Conservation (phyloP, 1,139 yeast genomes). For the Protomyces pachydermus region DNA sequence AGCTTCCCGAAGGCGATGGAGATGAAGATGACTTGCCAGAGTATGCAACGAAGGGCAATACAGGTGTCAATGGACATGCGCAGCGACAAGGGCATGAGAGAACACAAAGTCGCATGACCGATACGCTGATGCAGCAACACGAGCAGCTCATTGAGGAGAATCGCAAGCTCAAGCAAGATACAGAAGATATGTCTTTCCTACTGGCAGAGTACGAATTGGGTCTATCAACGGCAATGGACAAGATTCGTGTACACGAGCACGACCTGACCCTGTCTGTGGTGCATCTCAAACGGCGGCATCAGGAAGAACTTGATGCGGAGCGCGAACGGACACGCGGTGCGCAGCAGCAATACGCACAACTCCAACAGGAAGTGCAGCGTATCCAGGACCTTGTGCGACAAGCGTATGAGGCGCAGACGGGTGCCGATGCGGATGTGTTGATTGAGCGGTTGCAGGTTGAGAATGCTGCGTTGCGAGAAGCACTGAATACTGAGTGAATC, state of each 20-base stretch:
- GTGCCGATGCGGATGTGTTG: not conserved
- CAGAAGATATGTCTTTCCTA: conserved; percentile 2
- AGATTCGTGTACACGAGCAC: conserved; percentile 11
- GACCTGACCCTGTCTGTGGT: conserved; percentile 4
- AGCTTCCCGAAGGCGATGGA: not conserved
- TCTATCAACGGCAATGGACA: conserved; percentile 8
- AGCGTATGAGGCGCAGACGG: conserved; percentile 9
- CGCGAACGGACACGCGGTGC: not conserved
- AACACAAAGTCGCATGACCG: not conserved
- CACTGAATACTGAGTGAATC: not conserved
- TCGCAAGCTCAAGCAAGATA: not conserved
- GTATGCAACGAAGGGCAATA: not conserved
- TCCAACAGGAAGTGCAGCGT: conserved; percentile 4
- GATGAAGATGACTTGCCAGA: not conserved
- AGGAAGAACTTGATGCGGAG: not conserved
- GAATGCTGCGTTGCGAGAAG: conserved; percentile 1
- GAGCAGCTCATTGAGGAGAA: conserved; percentile 4
- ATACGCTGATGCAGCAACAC: not conserved
- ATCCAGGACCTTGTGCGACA: conserved; percentile 1
- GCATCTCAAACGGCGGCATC: conserved; percentile 6
- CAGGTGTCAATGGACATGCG: not conserved
- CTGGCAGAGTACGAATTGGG: conserved; percentile 19
- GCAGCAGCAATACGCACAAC: not conserved
- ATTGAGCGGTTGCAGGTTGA: conserved; percentile 15
- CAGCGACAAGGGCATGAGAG: not conserved